A percentile compares a stretch with the other conserved stretches of the same genome.
phyloP scores from a whole-genome alignment of 225 moss, liverwort and hornwort genomes.

The Straminergon stramineum region DNA sequence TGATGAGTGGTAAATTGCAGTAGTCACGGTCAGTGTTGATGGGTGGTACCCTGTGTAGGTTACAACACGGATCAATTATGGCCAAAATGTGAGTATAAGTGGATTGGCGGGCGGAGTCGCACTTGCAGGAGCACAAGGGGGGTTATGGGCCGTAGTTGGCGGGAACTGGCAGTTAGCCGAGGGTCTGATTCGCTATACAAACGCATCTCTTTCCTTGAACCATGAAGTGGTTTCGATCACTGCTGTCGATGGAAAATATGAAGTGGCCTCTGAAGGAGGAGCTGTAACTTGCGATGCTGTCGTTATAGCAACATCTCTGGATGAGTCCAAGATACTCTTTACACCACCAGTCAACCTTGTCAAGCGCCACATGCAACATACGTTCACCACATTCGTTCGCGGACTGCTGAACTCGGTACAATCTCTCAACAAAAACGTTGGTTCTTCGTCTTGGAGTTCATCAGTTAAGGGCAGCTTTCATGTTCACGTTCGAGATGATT shows the following conservation, averaged over 20 bases:
- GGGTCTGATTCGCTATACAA: conserved; percentile 62
- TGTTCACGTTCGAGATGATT: background rate
- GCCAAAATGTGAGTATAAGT: conserved; percentile 84
- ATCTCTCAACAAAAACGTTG: background rate
- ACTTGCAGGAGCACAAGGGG: conserved; percentile 81
- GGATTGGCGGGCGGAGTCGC: conserved; percentile 90
- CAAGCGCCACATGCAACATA: conserved; percentile 72
- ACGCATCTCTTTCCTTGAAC: conserved; percentile 66
- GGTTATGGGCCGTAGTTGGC: conserved; percentile 78
- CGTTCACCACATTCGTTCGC: conserved; percentile 76
- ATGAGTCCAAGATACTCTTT: conserved; percentile 71
- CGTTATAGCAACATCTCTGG: conserved; percentile 75
- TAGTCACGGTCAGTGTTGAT: background rate
- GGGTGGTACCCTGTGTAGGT: conserved; percentile 31
- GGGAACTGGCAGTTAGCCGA: conserved; percentile 88
- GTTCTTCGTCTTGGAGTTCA: background rate
- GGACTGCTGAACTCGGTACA: conserved; percentile 72
- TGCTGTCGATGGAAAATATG: conserved; percentile 32
- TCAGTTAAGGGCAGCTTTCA: background rate
- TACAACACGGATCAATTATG: conserved; percentile 87
- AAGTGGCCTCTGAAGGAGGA: conserved; percentile 28
- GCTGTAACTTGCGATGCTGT: conserved; percentile 53
- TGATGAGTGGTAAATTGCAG: background rate
- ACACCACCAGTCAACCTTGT: conserved; percentile 49
- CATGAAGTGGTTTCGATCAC: conserved; percentile 62